Evolutionary conservation across 352 stramenopile species (phyloP).

Genomic region (Pythium grandisporangium): DNA sequence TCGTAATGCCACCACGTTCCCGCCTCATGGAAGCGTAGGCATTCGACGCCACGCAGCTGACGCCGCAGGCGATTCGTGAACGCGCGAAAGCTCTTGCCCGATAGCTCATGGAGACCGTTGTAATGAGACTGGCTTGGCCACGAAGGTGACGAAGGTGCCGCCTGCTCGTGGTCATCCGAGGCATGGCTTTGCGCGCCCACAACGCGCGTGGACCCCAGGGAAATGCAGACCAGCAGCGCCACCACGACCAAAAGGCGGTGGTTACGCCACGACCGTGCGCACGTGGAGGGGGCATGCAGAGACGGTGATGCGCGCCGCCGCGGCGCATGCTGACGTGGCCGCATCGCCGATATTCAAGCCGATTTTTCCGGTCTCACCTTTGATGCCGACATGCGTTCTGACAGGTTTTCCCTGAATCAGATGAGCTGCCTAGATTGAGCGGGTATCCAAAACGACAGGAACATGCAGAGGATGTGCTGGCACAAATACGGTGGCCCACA

Average conservation of each 20-base stretch:
- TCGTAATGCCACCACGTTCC: constrained; percentile 81
- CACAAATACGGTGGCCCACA: no score
- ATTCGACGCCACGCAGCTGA: constrained; percentile 33
- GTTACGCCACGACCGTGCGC: not conserved
- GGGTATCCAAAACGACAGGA: no score
- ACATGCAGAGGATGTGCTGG: no score
- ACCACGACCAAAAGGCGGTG: not conserved
- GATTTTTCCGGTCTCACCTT: no score
- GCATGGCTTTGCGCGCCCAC: not conserved
- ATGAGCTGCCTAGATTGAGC: no score
- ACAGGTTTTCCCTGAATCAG: no score
- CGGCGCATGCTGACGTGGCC: not conserved
- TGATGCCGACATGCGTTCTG: no score
- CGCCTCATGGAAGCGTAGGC: constrained; percentile 47
- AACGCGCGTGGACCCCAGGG: not conserved
- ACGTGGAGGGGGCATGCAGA: not conserved
- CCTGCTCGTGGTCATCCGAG: not conserved
- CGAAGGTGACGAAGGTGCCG: not conserved
- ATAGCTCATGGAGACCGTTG: constrained; percentile 50
- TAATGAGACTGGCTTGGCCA: no score
- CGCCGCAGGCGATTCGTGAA: constrained; percentile 68
- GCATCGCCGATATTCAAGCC: no score
- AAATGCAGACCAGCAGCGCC: not conserved
- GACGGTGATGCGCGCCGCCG: not conserved
- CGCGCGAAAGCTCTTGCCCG: constrained; percentile 40